A percentile compares a stretch with the other conserved stretches of the same genome.
Evolutionary conservation across 176 grass and related monocot species (phyloP).

Genomic region (Urochloa ruziziensis): DNA sequence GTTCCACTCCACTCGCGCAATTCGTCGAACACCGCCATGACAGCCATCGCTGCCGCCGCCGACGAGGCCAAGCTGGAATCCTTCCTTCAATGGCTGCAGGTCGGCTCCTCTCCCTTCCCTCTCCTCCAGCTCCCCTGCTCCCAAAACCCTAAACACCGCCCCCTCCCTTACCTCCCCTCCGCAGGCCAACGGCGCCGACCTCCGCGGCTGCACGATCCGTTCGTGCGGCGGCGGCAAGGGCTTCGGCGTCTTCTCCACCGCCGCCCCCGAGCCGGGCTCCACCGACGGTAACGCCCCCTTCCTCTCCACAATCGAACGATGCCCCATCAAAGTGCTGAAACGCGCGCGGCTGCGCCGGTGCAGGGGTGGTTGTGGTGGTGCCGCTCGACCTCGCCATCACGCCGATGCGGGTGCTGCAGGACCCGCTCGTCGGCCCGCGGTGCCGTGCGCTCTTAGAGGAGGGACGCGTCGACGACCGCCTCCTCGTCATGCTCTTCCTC

Average conservation of each 20-base stretch:
- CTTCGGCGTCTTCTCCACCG: constrained; percentile 64
- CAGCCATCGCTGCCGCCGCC: constrained; percentile 7
- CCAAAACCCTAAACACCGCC: not conserved
- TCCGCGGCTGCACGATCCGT: constrained; percentile 69
- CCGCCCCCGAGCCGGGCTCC: not conserved
- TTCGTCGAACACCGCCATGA: constrained; percentile 39
- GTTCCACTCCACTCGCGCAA: constrained; percentile 10
- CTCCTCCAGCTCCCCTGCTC: not conserved
- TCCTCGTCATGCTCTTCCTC: constrained; percentile 90
- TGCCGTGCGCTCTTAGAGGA: constrained; percentile 75
- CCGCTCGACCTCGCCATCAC: constrained; percentile 88
- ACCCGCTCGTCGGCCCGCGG: constrained; percentile 58
- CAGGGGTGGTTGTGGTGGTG: constrained; percentile 80
- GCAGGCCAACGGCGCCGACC: constrained; percentile 70
- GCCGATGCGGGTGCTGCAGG: constrained; percentile 91
- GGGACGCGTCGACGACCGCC: constrained; percentile 68
- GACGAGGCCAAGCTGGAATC: constrained; percentile 54
- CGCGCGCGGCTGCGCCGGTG: not conserved
- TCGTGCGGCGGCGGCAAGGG: constrained; percentile 47
- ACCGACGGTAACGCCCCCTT: constrained; percentile 36
- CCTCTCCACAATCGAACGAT: not conserved
- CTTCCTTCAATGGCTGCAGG: constrained; percentile 94
- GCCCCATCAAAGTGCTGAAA: not conserved
- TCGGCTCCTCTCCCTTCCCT: constrained; percentile 1
- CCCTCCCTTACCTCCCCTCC: not conserved